Base-by-base conservation (phyloP, 2,329 filamentous ascomycete genomes). In the Cladosporium sp. region DNA sequence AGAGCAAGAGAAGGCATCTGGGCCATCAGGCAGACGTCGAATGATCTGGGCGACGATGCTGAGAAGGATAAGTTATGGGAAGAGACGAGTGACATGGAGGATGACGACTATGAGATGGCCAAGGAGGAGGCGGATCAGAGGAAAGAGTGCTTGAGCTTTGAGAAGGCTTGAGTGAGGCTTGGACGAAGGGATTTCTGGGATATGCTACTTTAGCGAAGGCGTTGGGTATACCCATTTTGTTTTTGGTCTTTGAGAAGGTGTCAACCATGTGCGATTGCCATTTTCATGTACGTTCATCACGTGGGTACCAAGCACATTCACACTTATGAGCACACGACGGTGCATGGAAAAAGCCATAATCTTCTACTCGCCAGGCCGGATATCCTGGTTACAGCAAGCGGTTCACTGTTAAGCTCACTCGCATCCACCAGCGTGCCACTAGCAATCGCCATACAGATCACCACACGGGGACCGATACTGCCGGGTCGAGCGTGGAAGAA, bases 1-100 rank as follows among this genome's bases (percentile, higher is more conserved):
- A 83, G 94, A 52, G 82, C 94, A 73, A 83, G 95, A 26, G 95
- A 99, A 80, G 93, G 89, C 72, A 96, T 97, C 68, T 99, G 96
- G 95, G 92, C 93, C 0, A 88, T 97, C 2, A 65, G 65, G 52
- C 75, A 76, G 66, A 53, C 60, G 11, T 60, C 57, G 16, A 87
- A 87, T 33, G 50, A 60, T 23, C 84, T 85, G 10, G 85, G 86
- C 35, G 81, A 84, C 10, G 83, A 86, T 29, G 86, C 89, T 8
- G 94, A 98, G 79, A 89, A 92, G 79, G 86, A 89, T 69, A 91
- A 88, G 79, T 80, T 96, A 69, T 96, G 91, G 90, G 92, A 95
- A 49, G 92, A 97, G 75, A 89, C 88, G 21, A 96, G 92, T 73
- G 92, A 95, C 69, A 83, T 94, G 67, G 91, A 90, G 4, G 91